phyloP scores from a whole-genome alignment of 371 early-diverging fungal genomes.

The Spraguea lophii region DNA sequence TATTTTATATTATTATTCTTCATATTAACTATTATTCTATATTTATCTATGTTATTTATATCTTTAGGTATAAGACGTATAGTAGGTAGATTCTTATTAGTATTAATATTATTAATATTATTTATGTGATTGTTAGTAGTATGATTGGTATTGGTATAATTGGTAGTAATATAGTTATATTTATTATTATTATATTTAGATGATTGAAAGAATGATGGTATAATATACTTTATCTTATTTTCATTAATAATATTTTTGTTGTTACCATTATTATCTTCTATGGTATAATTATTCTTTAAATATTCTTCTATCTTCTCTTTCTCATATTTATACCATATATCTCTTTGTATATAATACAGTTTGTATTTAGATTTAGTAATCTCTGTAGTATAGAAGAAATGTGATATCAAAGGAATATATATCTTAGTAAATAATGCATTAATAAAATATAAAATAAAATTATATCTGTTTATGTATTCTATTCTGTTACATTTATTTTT shows the following conservation, averaged over 20 bases:
- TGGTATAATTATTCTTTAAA: constrained; percentile 5
- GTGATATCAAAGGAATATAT: constrained; percentile 19
- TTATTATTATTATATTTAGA: not conserved
- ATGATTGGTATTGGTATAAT: not conserved
- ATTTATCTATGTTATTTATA: too few relatives aligned
- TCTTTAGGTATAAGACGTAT: too few relatives aligned
- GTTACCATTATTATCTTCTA: not conserved
- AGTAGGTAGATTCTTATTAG: too few relatives aligned
- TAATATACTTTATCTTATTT: not conserved
- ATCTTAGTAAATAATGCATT: constrained; percentile 21
- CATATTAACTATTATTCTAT: too few relatives aligned
- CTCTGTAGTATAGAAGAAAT: constrained; percentile 28
- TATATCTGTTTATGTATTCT: constrained; percentile 2
- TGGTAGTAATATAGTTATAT: not conserved
- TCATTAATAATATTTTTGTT: not conserved
- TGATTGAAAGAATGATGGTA: not conserved
- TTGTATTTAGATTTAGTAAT: constrained; percentile 11
- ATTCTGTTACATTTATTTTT: constrained; percentile 3
- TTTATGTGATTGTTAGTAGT: too few relatives aligned
- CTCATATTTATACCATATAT: constrained; percentile 8
- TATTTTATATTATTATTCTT: too few relatives aligned
- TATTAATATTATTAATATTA: too few relatives aligned
- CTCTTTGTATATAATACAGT: constrained; percentile 18
- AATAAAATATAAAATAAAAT: constrained; percentile 6
- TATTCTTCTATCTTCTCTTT: not conserved